Conservation (phyloP, 768 basidiomycete genomes). For the Leccinum broughii region DNA sequence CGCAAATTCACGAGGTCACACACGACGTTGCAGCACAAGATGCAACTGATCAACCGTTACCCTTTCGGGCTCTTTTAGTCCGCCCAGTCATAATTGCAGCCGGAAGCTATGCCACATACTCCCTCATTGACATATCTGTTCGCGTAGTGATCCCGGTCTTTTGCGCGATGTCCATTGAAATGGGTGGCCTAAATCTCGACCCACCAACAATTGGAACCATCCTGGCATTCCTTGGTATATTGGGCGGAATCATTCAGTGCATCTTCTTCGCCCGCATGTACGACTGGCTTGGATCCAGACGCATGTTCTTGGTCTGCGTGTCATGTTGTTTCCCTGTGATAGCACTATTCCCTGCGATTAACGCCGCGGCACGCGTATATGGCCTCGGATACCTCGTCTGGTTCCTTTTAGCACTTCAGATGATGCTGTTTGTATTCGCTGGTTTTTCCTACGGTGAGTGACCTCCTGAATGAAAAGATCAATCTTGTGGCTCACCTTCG, state of each 20-base stretch:
- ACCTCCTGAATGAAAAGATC: background rate
- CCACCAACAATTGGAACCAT: constrained; percentile 33
- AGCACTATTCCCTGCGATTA: constrained; percentile 45
- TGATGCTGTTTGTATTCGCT: constrained; percentile 43
- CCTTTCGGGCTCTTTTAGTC: constrained; percentile 49
- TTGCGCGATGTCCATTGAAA: constrained; percentile 30
- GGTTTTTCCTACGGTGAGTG: constrained; percentile 57
- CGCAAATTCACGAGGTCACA: background rate
- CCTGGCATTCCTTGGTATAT: constrained; percentile 27
- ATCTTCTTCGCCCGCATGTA: constrained; percentile 60
- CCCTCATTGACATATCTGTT: constrained; percentile 64
- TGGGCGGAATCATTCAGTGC: constrained; percentile 50
- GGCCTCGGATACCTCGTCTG: constrained; percentile 50
- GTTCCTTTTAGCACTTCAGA: constrained; percentile 50
- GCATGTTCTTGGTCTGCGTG: constrained; percentile 52
- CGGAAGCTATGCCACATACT: constrained; percentile 58
- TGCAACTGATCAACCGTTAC: constrained; percentile 31
- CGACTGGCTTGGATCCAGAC: constrained; percentile 58
- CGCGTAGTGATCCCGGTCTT: constrained; percentile 43
- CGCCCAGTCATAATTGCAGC: constrained; percentile 56
- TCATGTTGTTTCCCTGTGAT: constrained; percentile 47
- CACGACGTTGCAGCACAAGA: background rate
- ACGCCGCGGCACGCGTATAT: constrained; percentile 32
- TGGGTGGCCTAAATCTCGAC: constrained; percentile 30
- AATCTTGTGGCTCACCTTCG: background rate